These are phyloP conservation scores for Corchorus olitorius DNA, from an alignment of 345 rosid genomes.

Conservation along the genomic window DNA sequence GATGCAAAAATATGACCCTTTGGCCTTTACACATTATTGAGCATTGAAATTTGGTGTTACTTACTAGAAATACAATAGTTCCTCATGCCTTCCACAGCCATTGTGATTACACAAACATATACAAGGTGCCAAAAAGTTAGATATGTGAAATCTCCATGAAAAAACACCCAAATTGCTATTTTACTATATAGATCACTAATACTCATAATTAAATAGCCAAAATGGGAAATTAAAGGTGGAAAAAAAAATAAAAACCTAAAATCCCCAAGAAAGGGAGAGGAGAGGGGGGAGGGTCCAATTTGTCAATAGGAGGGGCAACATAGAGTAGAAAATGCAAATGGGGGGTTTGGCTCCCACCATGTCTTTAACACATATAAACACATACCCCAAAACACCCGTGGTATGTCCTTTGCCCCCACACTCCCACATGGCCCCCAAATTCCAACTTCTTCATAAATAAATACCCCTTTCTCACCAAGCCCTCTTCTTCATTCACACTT, in stretches of 20 bases:
- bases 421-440: slow-evolving; percentile 41
- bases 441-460: slow-evolving; percentile 43
- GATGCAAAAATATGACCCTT: too few relatives aligned
- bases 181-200: too few relatives aligned
- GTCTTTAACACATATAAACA: slow-evolving; percentile 23
- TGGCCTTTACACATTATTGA: too few relatives aligned
- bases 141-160: background rate
- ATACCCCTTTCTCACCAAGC: slow-evolving; percentile 8
- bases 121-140: background rate
- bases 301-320: slow-evolving; percentile 64
- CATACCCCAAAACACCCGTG: slow-evolving; percentile 51
- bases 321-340: slow-evolving; percentile 37
- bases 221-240: background rate
- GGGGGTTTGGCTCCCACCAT: slow-evolving; percentile 61
- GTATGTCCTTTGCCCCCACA: slow-evolving; percentile 31
- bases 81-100: background rate
- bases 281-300: slow-evolving; percentile 45
- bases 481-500: slow-evolving; percentile 17
- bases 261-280: background rate
- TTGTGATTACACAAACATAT: background rate
- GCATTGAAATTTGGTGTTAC: too few relatives aligned
- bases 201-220: too few relatives aligned
- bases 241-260: background rate
- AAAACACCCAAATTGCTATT: background rate
- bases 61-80: too few relatives aligned